Base-by-base conservation (phyloP, 2,329 filamentous ascomycete genomes). In the Fusarium pseudograminearum region DNA sequence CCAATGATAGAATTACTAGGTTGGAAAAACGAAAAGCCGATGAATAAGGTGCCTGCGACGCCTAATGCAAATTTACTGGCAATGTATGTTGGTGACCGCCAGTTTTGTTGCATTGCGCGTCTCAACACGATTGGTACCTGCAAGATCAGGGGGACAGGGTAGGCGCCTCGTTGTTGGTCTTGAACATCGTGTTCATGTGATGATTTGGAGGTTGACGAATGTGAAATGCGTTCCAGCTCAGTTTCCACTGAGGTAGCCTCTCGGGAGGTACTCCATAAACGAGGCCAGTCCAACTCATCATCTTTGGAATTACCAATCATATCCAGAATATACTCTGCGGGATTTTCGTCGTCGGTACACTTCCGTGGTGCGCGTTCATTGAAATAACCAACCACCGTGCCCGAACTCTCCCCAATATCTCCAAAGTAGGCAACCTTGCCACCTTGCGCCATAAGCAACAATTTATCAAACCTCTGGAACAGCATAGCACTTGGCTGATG, bases 71-170 rank as follows among this genome's bases (percentile, higher is more conserved):
- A 78, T 81, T 95, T 95, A 67, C 91, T 87, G 77, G 92, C 91
- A 73, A 96, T 89, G 79, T 96, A 96, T n/a, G 84, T 84, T 0
- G 93, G 92, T 55, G 89, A 93, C 46, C 93, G 87, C 92, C 92
- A 95, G 83, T 94, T 94, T 76, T 96, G 92, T 74, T 93, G 86
- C 79, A 94, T 93, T 10, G 94, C 88, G 61, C 93, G 89, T 26
- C 83, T 72, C 4, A 87, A 88, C 50, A 93, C 91, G 58, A 89
- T 84, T 50, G 78, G 80, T 2, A 95, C 24, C 24, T 24, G 24
- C 24, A 24, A 24, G 24, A 24, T 24, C 24, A 24, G 24, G 24
- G 24, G 24, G 24, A 24, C 24, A 24, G 24, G 24, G 24, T 24
- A 24, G 24, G 24, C 24, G 24, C 24, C 24, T 24, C 24, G 24